A percentile compares a stretch with the other conserved stretches of the same genome.
Evolutionary conservation across 306 rosid genomes (phyloP).

Genomic region (Pyrus bretschneideri): DNA sequence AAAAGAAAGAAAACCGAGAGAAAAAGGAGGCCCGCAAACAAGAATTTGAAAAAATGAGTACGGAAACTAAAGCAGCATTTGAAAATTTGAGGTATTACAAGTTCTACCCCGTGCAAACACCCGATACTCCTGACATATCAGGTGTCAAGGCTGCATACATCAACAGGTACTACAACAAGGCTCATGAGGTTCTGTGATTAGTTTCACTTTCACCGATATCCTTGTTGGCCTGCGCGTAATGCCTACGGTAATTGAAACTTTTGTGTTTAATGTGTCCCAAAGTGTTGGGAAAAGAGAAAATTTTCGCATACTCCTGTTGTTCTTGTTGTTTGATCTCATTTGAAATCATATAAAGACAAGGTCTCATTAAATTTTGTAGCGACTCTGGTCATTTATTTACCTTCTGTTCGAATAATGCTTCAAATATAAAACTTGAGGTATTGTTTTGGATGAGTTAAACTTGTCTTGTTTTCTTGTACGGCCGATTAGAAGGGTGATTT

Average conservation of each 20-base stretch:
- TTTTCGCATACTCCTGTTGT: not conserved
- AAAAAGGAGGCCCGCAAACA: not conserved
- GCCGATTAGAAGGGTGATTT: not conserved
- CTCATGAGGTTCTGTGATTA: not conserved
- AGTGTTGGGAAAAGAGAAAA: not conserved
- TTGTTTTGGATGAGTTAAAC: not conserved
- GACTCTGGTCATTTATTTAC: not conserved
- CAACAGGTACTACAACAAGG: not conserved
- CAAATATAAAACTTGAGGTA: not conserved
- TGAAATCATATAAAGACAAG: not conserved
- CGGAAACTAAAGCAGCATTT: not conserved
- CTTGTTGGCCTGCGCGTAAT: not conserved
- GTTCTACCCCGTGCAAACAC: slow-evolving; percentile 2
- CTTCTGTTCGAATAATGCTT: not conserved
- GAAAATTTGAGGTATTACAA: not conserved
- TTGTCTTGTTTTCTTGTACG: not conserved
- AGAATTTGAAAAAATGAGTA: not conserved
- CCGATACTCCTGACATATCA: not conserved
- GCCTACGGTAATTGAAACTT: not conserved
- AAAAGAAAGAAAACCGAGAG: slow-evolving; percentile 2
- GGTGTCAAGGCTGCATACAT: not conserved
- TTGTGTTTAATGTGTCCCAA: not conserved
- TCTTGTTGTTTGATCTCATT: not conserved
- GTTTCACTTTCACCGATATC: not conserved
- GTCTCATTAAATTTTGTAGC: not conserved